phyloP scores from a whole-genome alignment of 305 asterid genomes.

The Withania somnifera region DNA sequence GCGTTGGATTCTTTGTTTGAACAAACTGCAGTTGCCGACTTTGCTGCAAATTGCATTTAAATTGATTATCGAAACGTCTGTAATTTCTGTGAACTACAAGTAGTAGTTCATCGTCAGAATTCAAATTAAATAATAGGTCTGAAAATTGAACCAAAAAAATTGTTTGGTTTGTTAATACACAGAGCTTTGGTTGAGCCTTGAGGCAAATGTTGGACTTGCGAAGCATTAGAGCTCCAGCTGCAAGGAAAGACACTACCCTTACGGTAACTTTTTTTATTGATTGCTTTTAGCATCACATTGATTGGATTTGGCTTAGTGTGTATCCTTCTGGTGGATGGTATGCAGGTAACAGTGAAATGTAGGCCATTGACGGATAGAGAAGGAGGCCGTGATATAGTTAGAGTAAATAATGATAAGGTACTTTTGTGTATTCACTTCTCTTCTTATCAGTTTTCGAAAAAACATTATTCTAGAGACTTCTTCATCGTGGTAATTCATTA shows the following conservation, averaged over 20 bases:
- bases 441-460: background rate
- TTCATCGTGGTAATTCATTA: constrained; percentile 6
- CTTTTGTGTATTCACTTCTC: background rate
- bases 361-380: constrained; percentile 75
- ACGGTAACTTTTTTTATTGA: constrained; percentile 29
- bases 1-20: background rate
- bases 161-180: background rate
- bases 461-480: background rate
- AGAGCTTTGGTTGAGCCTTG: background rate
- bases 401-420: constrained; percentile 73
- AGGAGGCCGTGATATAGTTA: constrained; percentile 61
- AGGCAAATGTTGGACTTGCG: constrained; percentile 61
- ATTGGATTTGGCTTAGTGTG: background rate
- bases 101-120: background rate
- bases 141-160: background rate
- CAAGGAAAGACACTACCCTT: constrained; percentile 72
- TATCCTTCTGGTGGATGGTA: constrained; percentile 2
- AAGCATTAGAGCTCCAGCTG: constrained; percentile 66
- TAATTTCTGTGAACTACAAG: background rate
- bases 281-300: background rate
- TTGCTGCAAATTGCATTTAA: background rate
- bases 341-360: constrained; percentile 83
- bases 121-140: background rate
- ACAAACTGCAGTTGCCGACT: background rate
- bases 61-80: background rate